phyloP scores from a whole-genome alignment of 2,329 filamentous ascomycete species.

The Gaeumannomyces sp. region DNA sequence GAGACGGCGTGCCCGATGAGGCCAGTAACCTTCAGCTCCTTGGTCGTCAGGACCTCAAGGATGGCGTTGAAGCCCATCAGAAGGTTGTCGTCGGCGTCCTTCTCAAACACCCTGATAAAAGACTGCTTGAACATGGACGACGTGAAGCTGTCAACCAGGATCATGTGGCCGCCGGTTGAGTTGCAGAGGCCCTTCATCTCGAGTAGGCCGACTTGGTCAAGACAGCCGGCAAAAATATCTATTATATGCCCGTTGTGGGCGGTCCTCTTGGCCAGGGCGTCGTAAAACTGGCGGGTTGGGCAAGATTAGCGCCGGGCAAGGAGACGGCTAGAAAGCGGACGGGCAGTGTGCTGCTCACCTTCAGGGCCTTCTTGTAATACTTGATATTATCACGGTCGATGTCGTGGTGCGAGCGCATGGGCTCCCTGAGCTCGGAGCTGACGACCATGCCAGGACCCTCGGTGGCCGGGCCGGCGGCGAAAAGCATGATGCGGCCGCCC shows the following conservation, averaged over 20 bases:
- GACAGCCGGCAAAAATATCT: constrained; percentile 94
- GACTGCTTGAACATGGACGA: constrained; percentile 99
- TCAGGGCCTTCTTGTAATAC: constrained; percentile 98
- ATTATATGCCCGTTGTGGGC: constrained; percentile 97
- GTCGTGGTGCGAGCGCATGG: constrained; percentile 96
- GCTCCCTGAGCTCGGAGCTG: constrained; percentile 88
- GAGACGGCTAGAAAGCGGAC: background rate
- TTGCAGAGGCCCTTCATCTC: constrained; percentile 98
- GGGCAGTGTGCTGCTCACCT: constrained; percentile 47
- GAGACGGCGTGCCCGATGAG: constrained; percentile 95
- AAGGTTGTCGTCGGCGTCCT: constrained; percentile 89
- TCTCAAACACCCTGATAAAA: constrained; percentile 94
- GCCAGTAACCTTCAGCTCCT: constrained; percentile 96
- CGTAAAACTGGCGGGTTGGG: constrained; percentile 65
- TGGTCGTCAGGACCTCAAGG: constrained; percentile 91
- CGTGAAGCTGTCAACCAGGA: constrained; percentile 95
- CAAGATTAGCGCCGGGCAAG: constrained; percentile 21
- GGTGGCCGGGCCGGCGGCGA: constrained; percentile 88
- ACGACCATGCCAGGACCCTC: constrained; percentile 97
- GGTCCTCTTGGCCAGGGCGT: constrained; percentile 84
- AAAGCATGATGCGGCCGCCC: constrained; percentile 93
- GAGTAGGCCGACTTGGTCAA: constrained; percentile 92
- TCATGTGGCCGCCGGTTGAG: constrained; percentile 96
- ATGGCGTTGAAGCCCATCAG: constrained; percentile 98
- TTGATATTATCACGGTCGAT: constrained; percentile 99